Percentiles rank a stretch among this genome's conserved stretches.
These are phyloP conservation scores for Ophiostoma populinum DNA, from an alignment of 2,329 filamentous ascomycete species.

Conservation along the genomic window DNA sequence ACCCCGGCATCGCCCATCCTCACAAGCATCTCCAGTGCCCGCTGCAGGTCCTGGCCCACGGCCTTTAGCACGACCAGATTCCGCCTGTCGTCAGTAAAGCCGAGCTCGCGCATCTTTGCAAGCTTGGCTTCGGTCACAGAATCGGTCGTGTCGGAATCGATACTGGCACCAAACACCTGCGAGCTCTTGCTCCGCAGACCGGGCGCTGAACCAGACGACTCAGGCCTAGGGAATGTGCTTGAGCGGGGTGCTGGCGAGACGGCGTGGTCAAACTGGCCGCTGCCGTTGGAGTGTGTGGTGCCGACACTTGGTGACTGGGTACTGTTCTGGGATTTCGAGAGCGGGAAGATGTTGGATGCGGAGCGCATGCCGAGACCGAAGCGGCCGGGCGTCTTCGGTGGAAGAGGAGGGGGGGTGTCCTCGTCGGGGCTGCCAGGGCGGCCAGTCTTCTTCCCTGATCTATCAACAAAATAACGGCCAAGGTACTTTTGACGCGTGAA, in stretches of 20 bases:
- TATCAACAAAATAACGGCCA: too few relatives aligned
- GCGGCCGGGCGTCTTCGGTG: constrained; percentile 48
- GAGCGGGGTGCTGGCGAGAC: constrained; percentile 15
- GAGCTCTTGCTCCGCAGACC: constrained; percentile 40
- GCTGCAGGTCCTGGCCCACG: constrained; percentile 70
- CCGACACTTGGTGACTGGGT: constrained; percentile 15
- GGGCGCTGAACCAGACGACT: constrained; percentile 19
- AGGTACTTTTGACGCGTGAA: constrained; percentile 94
- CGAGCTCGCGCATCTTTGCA: constrained; percentile 68
- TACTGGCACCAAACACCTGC: constrained; percentile 49
- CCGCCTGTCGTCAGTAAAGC: constrained; percentile 67
- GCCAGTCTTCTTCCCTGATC: constrained; percentile 19
- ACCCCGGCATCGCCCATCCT: constrained; percentile 63
- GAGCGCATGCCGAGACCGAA: constrained; percentile 41
- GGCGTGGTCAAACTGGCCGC: constrained; percentile 13
- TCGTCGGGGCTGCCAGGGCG: constrained; percentile 32
- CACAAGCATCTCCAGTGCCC: constrained; percentile 68
- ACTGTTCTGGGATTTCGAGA: constrained; percentile 43
- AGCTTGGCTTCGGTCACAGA: constrained; percentile 57
- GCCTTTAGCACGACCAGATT: constrained; percentile 68
- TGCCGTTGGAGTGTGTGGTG: constrained; percentile 1
- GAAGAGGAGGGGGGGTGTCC: constrained; percentile 43
- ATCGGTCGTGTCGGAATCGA: constrained; percentile 27
- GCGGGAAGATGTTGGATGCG: constrained; percentile 50
- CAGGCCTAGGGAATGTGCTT: constrained; percentile 7